These are phyloP conservation scores for Coemansia sp. DNA, from an alignment of 192 early-diverging fungal species.

Conservation along the genomic window DNA sequence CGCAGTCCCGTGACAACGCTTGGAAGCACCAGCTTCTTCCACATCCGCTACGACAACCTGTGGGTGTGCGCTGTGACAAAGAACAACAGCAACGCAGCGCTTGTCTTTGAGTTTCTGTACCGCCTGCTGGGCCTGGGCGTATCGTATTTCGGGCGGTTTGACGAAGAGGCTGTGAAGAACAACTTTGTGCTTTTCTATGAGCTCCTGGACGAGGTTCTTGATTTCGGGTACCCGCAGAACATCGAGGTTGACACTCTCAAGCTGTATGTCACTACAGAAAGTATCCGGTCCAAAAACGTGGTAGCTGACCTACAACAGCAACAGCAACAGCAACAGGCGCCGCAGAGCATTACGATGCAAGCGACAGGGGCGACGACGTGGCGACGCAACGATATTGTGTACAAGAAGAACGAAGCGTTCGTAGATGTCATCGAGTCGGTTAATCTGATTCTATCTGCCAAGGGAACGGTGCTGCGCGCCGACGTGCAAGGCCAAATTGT, in stretches of 20 bases:
- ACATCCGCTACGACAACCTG: slow-evolving; percentile 95
- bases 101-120: slow-evolving; percentile 82
- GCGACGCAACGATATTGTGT: slow-evolving; percentile 90
- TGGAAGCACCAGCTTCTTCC: slow-evolving; percentile 91
- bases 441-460: slow-evolving; percentile 85
- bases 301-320: background rate
- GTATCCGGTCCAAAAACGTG: slow-evolving; percentile 67
- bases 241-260: slow-evolving; percentile 80
- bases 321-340: slow-evolving; percentile 31
- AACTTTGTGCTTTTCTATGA: slow-evolving; percentile 90
- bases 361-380: slow-evolving; percentile 94
- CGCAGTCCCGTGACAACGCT: slow-evolving; percentile 80
- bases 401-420: slow-evolving; percentile 98
- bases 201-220: slow-evolving; percentile 80
- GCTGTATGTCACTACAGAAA: slow-evolving; percentile 85
- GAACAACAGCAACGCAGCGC: slow-evolving; percentile 75
- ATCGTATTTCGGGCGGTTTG: slow-evolving; percentile 79
- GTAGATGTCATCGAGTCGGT: slow-evolving; percentile 98
- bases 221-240: slow-evolving; percentile 87
- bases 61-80: slow-evolving; percentile 82
- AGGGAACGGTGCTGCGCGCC: slow-evolving; percentile 81
- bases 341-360: slow-evolving; percentile 88
- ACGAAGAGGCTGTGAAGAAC: slow-evolving; percentile 80
- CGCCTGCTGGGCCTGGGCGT: slow-evolving; percentile 68
- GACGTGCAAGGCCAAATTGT: slow-evolving; percentile 89